These are phyloP conservation scores for Closterium sp. DNA, from an alignment of 139 green algal species.

Conservation along the genomic window DNA sequence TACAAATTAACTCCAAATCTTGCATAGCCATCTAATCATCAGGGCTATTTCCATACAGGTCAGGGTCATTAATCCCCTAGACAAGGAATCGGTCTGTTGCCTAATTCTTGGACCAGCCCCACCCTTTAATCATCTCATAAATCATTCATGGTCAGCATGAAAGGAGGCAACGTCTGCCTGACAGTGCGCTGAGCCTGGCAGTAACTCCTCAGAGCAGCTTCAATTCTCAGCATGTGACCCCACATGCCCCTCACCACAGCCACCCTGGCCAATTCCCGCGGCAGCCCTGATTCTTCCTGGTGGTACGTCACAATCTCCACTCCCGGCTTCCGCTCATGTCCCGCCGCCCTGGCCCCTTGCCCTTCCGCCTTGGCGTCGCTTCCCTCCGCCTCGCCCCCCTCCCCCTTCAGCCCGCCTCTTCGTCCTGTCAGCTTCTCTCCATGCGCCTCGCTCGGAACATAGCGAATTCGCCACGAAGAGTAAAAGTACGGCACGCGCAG, in stretches of 20 bases:
- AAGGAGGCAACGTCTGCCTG: background rate
- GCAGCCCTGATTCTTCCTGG: background rate
- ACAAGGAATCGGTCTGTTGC: no score
- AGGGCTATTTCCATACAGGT: background rate
- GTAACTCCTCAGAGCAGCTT: background rate
- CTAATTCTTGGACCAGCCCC: no score
- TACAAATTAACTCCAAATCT: no score
- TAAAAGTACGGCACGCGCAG: background rate
- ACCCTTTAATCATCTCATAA: no score
- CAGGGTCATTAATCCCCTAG: no score
- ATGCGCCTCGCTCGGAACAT: background rate
- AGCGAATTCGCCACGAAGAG: background rate
- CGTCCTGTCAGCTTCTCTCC: background rate
- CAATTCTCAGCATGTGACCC: background rate
- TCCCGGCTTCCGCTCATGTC: background rate
- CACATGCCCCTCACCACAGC: background rate
- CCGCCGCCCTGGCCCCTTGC: background rate
- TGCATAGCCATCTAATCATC: background rate
- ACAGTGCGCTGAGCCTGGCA: background rate
- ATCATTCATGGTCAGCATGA: no score
- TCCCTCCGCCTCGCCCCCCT: background rate
- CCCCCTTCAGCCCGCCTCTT: background rate
- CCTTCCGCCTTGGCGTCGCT: no score
- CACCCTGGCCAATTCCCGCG: background rate
- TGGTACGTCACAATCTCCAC: background rate